Conservation (phyloP, 2,329 filamentous ascomycete genomes). For the Cryphonectria carpinicola region DNA sequence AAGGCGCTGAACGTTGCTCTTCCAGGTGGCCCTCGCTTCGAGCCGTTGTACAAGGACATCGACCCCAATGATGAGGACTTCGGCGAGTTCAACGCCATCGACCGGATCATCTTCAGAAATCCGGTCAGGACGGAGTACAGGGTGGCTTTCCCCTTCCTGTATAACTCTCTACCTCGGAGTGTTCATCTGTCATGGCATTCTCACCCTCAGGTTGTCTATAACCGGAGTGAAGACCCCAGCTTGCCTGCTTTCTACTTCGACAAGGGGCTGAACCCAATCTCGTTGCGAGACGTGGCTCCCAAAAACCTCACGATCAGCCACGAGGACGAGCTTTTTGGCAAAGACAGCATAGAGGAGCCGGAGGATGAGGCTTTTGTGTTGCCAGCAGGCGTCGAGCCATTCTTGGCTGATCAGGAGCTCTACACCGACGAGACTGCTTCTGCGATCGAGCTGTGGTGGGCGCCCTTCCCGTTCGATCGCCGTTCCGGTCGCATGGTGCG, state of each 20-base stretch:
- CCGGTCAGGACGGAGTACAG: slow-evolving; percentile 95
- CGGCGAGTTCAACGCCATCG: slow-evolving; percentile 98
- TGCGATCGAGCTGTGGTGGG: slow-evolving; percentile 97
- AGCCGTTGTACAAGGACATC: slow-evolving; percentile 97
- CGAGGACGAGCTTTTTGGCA: slow-evolving; percentile 91
- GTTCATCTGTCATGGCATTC: slow-evolving; percentile 95
- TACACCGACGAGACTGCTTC: slow-evolving; percentile 88
- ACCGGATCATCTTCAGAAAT: slow-evolving; percentile 96
- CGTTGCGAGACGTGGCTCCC: slow-evolving; percentile 87
- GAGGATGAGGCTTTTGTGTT: slow-evolving; percentile 87
- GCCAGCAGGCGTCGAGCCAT: slow-evolving; percentile 79
- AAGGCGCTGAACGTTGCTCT: slow-evolving; percentile 97
- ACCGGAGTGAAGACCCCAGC: slow-evolving; percentile 82
- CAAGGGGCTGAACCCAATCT: slow-evolving; percentile 96
- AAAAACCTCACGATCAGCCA: slow-evolving; percentile 92
- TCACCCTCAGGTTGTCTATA: slow-evolving; percentile 89
- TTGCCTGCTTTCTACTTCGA: slow-evolving; percentile 98
- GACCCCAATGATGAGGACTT: slow-evolving; percentile 99
- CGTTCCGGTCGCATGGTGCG: slow-evolving; percentile 95
- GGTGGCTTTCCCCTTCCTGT: slow-evolving; percentile 91
- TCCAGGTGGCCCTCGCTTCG: slow-evolving; percentile 94
- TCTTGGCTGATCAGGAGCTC: slow-evolving; percentile 85
- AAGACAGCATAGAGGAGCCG: slow-evolving; percentile 70
- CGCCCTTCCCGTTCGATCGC: slow-evolving; percentile 92
- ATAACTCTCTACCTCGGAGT: slow-evolving; percentile 94